Evolutionary conservation across 2,329 filamentous ascomycete species (phyloP), one percentile per base, ranked within the genome.

Genomic region (Epichloe elymi): DNA sequence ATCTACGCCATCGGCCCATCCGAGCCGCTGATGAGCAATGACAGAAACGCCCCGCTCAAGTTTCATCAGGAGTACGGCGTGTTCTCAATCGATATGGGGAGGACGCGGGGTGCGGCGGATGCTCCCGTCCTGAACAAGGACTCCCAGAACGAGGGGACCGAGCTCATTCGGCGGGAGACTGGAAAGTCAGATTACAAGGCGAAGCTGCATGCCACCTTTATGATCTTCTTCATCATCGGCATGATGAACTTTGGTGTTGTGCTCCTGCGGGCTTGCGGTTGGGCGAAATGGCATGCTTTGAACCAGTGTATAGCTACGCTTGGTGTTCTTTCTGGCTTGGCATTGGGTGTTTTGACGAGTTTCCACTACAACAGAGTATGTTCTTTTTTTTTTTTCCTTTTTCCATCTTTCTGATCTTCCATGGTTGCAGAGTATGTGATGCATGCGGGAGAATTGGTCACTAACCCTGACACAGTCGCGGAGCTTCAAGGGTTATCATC

Each of bases 161-260:
- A 54, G 47, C 62, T 67, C 43, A 55, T 65, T 41, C 64, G 58
- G 20, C 58, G 59, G 46, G 57, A 57, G 11, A 61, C 57, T 6
- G 65, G 67, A 51, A 59, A 59, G 42, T 54, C 55, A 2, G 71
- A 76, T 49, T 63, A 59, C 56, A 67, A 63, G 54, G 68, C 71
- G 0, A 67, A 69, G 4, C 63, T 68, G 4, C 73, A 80, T 46
- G 71, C 67, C 6, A 60, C 71, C 3, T 59, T 78, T 44, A 83
- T 83, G 80, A 66, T 79, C 39, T 61, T 78, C 11, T 68, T 69
- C 12, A 75, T 82, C 52, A 65, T 80, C 3, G 69, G 74, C 15
- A 56, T 82, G 45, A 74, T 80, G 60, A 80, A 80, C 0, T 54
- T 76, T 10, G 80, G 80, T 1, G 67, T 77, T 12, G 56, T 81